Evolutionary conservation across 352 stramenopile genomes (phyloP).

Genomic region (Globisporangium yorkense): DNA sequence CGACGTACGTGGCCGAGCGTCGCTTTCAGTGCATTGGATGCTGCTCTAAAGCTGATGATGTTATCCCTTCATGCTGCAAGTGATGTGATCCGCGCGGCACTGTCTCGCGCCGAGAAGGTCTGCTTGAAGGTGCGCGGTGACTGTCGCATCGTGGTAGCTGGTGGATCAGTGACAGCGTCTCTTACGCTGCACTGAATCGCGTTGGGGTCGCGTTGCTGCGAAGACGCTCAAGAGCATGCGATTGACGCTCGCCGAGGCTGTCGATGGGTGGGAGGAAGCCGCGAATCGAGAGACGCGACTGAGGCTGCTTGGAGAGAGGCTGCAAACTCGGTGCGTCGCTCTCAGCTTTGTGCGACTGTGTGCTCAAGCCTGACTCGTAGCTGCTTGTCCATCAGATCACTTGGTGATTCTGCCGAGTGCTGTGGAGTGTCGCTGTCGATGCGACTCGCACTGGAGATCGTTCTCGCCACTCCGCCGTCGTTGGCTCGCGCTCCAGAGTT

Average conservation of each 20-base stretch:
- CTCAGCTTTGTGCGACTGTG: not conserved
- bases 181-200: not conserved
- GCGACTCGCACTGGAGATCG: conserved; percentile 10
- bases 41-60: not conserved
- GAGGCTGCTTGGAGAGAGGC: conserved; percentile 4
- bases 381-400: not conserved
- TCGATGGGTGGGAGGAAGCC: not conserved
- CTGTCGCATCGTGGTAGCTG: not conserved
- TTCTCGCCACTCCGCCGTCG: not conserved
- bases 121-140: conserved; percentile 1
- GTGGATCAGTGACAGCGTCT: not conserved
- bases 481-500: not conserved
- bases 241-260: conserved; percentile 6
- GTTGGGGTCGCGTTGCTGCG: not conserved
- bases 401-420: not conserved
- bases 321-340: conserved; percentile 8
- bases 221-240: conserved; percentile 12
- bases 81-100: not conserved
- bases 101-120: not conserved
- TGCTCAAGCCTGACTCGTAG: too few relatives aligned
- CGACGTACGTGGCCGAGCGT: not conserved
- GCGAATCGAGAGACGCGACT: not conserved
- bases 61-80: not conserved
- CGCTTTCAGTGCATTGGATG: not conserved
- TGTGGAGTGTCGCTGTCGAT: conserved; percentile 4